Evolutionary conservation across 441 rosid genomes (phyloP).

Genomic region (Jatropha multifida): DNA sequence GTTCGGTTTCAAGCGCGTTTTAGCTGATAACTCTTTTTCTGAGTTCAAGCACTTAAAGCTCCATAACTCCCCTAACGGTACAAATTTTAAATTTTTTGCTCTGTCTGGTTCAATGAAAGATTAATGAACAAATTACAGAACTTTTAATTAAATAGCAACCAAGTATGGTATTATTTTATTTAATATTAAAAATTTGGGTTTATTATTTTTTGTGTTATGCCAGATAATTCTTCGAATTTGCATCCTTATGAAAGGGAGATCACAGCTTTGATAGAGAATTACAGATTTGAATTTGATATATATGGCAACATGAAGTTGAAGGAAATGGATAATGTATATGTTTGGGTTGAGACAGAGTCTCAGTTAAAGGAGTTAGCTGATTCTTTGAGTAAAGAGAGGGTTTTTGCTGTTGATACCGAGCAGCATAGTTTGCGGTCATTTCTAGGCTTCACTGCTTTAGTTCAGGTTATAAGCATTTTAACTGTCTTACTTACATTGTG

Average conservation of each 20-base stretch:
- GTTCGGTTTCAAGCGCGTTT: conserved; percentile 63
- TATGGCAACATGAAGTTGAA: conserved; percentile 31
- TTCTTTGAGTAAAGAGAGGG: conserved; percentile 46
- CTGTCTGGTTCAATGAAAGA: background rate
- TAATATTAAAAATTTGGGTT: background rate
- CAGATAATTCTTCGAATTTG: conserved; percentile 43
- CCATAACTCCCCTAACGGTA: conserved; percentile 34
- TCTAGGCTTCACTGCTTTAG: conserved; percentile 85
- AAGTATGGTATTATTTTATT: background rate
- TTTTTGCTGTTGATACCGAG: conserved; percentile 87
- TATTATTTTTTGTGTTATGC: conserved; percentile 1
- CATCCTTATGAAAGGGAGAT: conserved; percentile 80
- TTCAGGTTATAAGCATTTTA: conserved; percentile 53
- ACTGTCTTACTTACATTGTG: background rate
- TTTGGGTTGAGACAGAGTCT: conserved; percentile 70
- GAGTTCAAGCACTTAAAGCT: conserved; percentile 65
- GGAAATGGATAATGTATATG: conserved; percentile 44
- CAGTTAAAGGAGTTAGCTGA: conserved; percentile 64
- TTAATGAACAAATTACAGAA: too few relatives aligned
- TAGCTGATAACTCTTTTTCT: conserved; percentile 82
- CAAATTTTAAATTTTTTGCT: conserved; percentile 6
- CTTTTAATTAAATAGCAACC: background rate
- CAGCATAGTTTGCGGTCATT: conserved; percentile 85
- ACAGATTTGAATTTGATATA: conserved; percentile 31
- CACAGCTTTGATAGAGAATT: conserved; percentile 47